phyloP scores from a whole-genome alignment of 306 rosid genomes.

The Psophocarpus tetragonolobus region DNA sequence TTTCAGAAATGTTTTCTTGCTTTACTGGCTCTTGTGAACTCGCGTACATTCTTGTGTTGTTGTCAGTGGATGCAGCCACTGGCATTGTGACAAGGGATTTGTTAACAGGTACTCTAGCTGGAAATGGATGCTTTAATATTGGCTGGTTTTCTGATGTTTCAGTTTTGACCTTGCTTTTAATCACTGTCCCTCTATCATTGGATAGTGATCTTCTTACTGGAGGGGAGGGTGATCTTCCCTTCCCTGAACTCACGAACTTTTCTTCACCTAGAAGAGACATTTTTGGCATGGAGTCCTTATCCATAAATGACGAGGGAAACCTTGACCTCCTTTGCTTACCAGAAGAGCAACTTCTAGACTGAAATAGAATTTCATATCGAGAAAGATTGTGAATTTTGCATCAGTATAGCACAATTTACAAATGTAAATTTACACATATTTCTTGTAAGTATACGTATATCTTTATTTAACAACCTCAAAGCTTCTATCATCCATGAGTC shows the following conservation, averaged over 20 bases:
- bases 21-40: constrained; percentile 52
- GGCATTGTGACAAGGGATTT: constrained; percentile 56
- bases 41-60: constrained; percentile 40
- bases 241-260: constrained; percentile 51
- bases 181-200: constrained; percentile 78
- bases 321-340: constrained; percentile 94
- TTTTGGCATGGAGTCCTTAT: constrained; percentile 64
- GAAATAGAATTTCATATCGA: constrained; percentile 31
- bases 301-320: constrained; percentile 67
- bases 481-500: constrained; percentile 57
- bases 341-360: constrained; percentile 95
- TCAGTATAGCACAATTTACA: background rate
- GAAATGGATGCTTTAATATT: constrained; percentile 62
- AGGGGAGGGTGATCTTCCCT: constrained; percentile 87
- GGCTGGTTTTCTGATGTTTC: constrained; percentile 75
- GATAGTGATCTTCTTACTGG: constrained; percentile 88
- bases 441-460: background rate
- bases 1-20: constrained; percentile 58
- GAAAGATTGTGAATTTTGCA: constrained; percentile 6
- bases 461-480: constrained; percentile 51
- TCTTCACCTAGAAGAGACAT: constrained; percentile 69
- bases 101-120: constrained; percentile 66
- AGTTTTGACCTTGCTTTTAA: constrained; percentile 58
- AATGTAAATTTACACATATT: background rate
- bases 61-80: constrained; percentile 37